Base-by-base conservation (phyloP, 352 stramenopile species). In the Blastocystis sp. region DNA sequence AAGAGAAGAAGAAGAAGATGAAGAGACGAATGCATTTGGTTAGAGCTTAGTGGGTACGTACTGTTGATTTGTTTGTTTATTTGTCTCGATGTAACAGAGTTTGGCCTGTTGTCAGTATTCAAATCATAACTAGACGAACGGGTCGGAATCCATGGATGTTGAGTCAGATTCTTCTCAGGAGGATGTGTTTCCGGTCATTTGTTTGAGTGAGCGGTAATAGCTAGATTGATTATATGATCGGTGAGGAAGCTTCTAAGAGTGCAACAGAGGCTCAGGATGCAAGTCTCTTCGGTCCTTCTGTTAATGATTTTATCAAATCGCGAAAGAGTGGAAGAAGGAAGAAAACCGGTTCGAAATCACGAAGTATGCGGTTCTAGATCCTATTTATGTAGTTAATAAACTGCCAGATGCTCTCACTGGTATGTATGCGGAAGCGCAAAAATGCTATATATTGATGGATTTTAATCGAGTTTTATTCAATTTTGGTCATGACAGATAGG, bases 201-300 rank as follows among this genome's bases (percentile, higher is more conserved):
- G 19, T 24, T 29, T 19, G 16, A 56, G 29, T n/a, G 7, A 27
- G 27, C 6, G 24, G 11, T 49, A 24, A 52, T 51, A 27, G 0
- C 3, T 83, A 83, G 71, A 83, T 83, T 66, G 51, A 83, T 49
- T 43, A 83, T 43, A 66, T 83, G 29, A 83, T 83, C 27, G 71
- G 43, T n/a, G 71, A 83, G 51, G 54, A 51, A 49, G 43, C 32
- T 29, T 12, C 56, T 27, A 65, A 66, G 35, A 59, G 35, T 12
- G 19, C 32, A n/a, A 46, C 46, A 24, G 29, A 67, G 4, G 11
- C 49, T 12, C 49, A 83, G 5, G 71, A 83, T 16, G 51, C 71
- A 51, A n/a, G 24, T 61, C 54, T 83, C 2, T 83, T 83, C 24
- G 71, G 71, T 43, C 71, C 71, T 16, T 83, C 71, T 16, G 51